A percentile compares a stretch with the other conserved stretches of the same genome.
Evolutionary conservation across 805 yeast species (phyloP).

Genomic region (Spathaspora girioi): DNA sequence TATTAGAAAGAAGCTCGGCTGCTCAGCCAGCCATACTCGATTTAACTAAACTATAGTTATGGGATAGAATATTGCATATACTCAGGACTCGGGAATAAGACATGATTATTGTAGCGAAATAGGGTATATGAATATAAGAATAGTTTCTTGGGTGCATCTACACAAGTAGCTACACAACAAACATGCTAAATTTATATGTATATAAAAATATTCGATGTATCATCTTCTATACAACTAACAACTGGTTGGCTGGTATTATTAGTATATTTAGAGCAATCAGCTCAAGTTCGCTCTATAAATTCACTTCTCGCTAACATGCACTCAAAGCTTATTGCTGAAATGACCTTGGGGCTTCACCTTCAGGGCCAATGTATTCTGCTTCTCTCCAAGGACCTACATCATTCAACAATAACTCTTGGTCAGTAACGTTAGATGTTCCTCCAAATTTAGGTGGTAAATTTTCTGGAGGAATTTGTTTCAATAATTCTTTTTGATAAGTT

Average conservation of each 20-base stretch:
- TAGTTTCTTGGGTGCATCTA: too few species aligned
- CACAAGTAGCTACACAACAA: neutral
- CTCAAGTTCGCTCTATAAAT: neutral
- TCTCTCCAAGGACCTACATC: conserved; percentile 99
- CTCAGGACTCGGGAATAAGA: too few species aligned
- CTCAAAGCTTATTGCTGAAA: conserved; percentile 9
- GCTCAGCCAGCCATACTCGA: too few species aligned
- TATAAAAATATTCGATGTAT: neutral
- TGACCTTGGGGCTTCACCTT: conserved; percentile 81
- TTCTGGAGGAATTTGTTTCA: conserved; percentile 90
- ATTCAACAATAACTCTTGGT: conserved; percentile 79
- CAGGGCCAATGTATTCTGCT: conserved; percentile 82
- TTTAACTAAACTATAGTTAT: too few species aligned
- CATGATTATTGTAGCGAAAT: too few species aligned
- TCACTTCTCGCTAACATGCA: neutral
- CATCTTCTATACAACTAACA: neutral
- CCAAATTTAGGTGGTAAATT: conserved; percentile 92
- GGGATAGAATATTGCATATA: too few species aligned
- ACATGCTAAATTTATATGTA: neutral
- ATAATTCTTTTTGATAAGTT: conserved; percentile 73
- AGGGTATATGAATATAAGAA: too few species aligned
- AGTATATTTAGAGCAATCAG: neutral
- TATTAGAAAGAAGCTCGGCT: too few species aligned
- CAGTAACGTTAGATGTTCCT: conserved; percentile 67
- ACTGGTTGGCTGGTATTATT: neutral